phyloP scores from a whole-genome alignment of 1,139 yeast genomes.

The Lodderomyces beijingensis region DNA sequence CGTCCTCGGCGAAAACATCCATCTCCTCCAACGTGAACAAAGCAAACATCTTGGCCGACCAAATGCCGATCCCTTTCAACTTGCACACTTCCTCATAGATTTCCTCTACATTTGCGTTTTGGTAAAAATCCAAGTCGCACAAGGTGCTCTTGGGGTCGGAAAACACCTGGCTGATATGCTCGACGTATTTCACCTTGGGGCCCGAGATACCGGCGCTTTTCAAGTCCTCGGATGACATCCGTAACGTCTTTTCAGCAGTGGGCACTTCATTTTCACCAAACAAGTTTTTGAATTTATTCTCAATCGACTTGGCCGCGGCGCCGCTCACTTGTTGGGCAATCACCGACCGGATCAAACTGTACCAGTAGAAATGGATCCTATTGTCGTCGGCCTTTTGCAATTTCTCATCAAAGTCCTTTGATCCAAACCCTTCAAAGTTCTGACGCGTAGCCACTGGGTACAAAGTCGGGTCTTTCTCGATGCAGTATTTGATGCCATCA shows the following conservation, averaged over 20 bases:
- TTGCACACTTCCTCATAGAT: constrained; percentile 51
- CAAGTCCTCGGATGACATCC: constrained; percentile 42
- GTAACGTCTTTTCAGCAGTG: constrained; percentile 45
- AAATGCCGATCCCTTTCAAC: constrained; percentile 79
- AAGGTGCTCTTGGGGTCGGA: constrained; percentile 32
- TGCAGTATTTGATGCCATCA: constrained; percentile 36
- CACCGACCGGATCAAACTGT: constrained; percentile 39
- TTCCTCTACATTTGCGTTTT: constrained; percentile 35
- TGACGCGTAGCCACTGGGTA: constrained; percentile 29
- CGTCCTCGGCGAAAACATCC: constrained; percentile 74
- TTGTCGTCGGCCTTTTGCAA: constrained; percentile 12
- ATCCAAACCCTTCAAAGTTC: constrained; percentile 23
- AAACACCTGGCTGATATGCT: constrained; percentile 58
- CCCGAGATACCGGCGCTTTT: constrained; percentile 67
- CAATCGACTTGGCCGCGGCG: constrained; percentile 69
- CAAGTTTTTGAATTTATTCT: constrained; percentile 37
- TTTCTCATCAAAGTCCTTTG: constrained; percentile 8
- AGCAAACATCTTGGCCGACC: constrained; percentile 91
- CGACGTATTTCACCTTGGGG: constrained; percentile 63
- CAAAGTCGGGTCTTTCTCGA: constrained; percentile 41
- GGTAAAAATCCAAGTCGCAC: constrained; percentile 36
- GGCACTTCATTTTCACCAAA: constrained; percentile 42
- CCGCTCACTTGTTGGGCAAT: constrained; percentile 86
- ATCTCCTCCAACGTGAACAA: constrained; percentile 61
- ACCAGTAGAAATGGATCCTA: constrained; percentile 39